Evolutionary conservation across 306 rosid genomes (phyloP).

Genomic region (Abrus precatorius): DNA sequence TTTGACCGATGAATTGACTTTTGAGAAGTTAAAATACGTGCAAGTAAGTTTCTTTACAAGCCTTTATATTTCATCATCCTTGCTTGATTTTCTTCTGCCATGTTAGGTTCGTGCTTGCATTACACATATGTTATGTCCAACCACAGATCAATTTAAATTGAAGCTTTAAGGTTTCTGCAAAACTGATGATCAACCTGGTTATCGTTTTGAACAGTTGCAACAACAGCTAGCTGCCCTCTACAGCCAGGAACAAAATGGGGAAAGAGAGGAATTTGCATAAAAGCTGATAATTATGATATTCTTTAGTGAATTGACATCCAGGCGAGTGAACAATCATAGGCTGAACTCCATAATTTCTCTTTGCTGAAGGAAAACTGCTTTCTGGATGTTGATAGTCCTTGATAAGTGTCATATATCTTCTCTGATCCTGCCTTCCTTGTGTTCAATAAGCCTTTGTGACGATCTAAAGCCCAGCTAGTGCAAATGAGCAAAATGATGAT

Average conservation of each 20-base stretch:
- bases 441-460: conserved; percentile 48
- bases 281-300: conserved; percentile 40
- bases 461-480: conserved; percentile 44
- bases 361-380: conserved; percentile 46
- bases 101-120: conserved; percentile 20
- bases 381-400: conserved; percentile 51
- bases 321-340: conserved; percentile 60
- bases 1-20: conserved; percentile 77
- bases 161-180: conserved; percentile 35
- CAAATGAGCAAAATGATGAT: conserved; percentile 52
- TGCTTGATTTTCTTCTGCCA: neutral
- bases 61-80: conserved; percentile 12
- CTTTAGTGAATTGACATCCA: conserved; percentile 62
- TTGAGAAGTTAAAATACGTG: conserved; percentile 80
- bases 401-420: conserved; percentile 55
- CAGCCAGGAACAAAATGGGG: conserved; percentile 74
- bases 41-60: conserved; percentile 69
- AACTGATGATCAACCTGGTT: conserved; percentile 34
- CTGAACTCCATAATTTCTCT: conserved; percentile 52
- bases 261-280: conserved; percentile 71
- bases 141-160: conserved; percentile 4
- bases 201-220: conserved; percentile 72
- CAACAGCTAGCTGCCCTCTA: conserved; percentile 70
- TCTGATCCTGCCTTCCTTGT: conserved; percentile 54
- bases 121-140: neutral